Percentiles rank a stretch among this genome's conserved stretches.
Conservation (phyloP, 768 basidiomycete species). For the Pulveroboletus sp. region DNA sequence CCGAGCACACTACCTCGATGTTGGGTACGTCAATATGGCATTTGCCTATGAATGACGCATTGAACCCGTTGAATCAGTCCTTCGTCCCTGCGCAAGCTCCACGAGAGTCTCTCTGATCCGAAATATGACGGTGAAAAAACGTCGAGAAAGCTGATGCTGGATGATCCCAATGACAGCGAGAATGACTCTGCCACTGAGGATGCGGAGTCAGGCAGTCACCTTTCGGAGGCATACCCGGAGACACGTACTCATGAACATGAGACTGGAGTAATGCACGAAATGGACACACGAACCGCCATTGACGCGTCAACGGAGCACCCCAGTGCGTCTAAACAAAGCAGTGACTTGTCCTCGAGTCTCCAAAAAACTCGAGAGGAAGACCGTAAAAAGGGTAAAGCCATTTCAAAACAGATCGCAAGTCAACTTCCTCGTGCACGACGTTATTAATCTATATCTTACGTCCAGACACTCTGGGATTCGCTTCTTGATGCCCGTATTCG, state of each 20-base stretch:
- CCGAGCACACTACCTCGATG: conserved; percentile 79
- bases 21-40: conserved; percentile 53
- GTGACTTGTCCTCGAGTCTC: conserved; percentile 50
- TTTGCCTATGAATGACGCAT: background rate
- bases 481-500: conserved; percentile 89
- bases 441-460: conserved; percentile 3
- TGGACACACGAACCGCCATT: conserved; percentile 2
- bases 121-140: conserved; percentile 74
- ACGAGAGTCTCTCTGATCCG: conserved; percentile 63
- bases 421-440: conserved; percentile 7
- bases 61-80: conserved; percentile 40
- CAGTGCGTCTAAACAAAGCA: conserved; percentile 10
- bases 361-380: conserved; percentile 63
- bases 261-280: conserved; percentile 9
- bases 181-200: conserved; percentile 7
- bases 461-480: conserved; percentile 77
- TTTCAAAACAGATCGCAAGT: conserved; percentile 78
- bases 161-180: conserved; percentile 26
- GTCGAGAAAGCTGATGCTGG: conserved; percentile 53
- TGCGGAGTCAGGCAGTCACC: conserved; percentile 19
- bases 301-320: conserved; percentile 14
- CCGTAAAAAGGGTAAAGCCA: conserved; percentile 75
- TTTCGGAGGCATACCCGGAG: conserved; percentile 11
- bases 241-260: conserved; percentile 11
- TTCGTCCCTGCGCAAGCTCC: conserved; percentile 61